Percentiles rank a stretch among this genome's conserved stretches.
Conservation (phyloP, 2,329 filamentous ascomycete genomes). For the Rutstroemia sp. region DNA sequence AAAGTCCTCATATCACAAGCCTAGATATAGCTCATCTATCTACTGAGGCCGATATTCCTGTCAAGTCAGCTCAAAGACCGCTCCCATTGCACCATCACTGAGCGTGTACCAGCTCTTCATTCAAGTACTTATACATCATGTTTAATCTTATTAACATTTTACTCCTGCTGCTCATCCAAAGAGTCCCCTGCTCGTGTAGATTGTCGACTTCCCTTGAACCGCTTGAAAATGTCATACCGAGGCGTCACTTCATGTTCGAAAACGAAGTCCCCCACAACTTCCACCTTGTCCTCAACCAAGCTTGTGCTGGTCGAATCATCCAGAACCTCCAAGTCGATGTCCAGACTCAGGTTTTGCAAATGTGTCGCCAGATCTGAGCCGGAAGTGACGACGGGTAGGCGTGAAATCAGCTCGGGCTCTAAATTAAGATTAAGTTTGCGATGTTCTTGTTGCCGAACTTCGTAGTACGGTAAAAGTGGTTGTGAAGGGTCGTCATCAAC, state of each 20-base stretch:
- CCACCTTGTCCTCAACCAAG: neutral
- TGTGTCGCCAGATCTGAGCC: neutral
- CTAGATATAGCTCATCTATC: no score
- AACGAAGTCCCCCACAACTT: neutral
- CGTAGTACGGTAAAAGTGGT: slow-evolving; percentile 39
- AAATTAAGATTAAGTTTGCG: slow-evolving; percentile 19
- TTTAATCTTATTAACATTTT: no score
- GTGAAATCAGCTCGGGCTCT: neutral
- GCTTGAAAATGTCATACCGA: neutral
- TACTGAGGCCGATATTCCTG: no score
- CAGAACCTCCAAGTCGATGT: neutral
- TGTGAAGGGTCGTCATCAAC: slow-evolving; percentile 34
- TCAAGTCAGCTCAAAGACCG: no score
- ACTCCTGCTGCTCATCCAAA: no score
- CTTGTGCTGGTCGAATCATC: neutral
- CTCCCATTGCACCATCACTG: no score
- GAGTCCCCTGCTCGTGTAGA: no score
- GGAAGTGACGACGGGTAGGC: neutral
- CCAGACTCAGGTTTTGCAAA: neutral
- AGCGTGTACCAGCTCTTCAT: no score
- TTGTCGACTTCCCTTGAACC: neutral
- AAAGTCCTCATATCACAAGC: no score
- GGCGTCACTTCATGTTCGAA: neutral
- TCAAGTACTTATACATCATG: no score
- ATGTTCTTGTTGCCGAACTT: slow-evolving; percentile 37